Evolutionary conservation across 805 yeast species (phyloP).

Genomic region (Ogataea polymorpha): DNA sequence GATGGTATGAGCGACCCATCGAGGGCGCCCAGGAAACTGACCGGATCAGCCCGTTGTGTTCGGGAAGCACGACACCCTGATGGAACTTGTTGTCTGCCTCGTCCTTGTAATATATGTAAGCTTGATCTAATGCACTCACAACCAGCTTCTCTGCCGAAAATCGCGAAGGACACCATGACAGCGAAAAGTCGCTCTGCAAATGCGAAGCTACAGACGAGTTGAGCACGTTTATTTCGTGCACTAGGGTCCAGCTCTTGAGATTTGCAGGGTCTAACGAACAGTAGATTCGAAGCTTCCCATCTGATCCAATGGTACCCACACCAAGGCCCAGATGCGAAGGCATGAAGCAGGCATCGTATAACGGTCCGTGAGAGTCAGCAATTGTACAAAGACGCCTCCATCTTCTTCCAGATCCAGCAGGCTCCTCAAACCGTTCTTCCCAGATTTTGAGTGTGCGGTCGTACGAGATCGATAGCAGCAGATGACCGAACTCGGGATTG

Average conservation of each 20-base stretch:
- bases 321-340: constrained; percentile 80
- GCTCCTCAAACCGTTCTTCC: constrained; percentile 84
- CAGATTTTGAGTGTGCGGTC: constrained; percentile 87
- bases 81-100: constrained; percentile 46
- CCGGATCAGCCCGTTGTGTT: constrained; percentile 82
- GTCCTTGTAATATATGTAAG: constrained; percentile 61
- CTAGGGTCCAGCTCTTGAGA: constrained; percentile 73
- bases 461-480: constrained; percentile 83
- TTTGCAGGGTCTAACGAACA: constrained; percentile 91
- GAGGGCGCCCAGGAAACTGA: constrained; percentile 96
- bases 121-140: constrained; percentile 84
- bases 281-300: constrained; percentile 80
- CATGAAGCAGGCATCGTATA: constrained; percentile 87
- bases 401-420: constrained; percentile 72
- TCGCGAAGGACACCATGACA: constrained; percentile 89
- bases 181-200: constrained; percentile 78
- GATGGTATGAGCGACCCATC: constrained; percentile 84
- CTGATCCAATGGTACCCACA: constrained; percentile 84
- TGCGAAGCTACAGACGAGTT: constrained; percentile 73
- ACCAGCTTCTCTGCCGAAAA: constrained; percentile 77
- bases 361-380: constrained; percentile 84
- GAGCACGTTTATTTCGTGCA: constrained; percentile 66
- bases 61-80: constrained; percentile 66
- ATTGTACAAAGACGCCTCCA: constrained; percentile 77
- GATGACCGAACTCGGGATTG: constrained; percentile 86